Conservation (phyloP, 192 early-diverging fungal species). For the Entomortierella lignicola region DNA sequence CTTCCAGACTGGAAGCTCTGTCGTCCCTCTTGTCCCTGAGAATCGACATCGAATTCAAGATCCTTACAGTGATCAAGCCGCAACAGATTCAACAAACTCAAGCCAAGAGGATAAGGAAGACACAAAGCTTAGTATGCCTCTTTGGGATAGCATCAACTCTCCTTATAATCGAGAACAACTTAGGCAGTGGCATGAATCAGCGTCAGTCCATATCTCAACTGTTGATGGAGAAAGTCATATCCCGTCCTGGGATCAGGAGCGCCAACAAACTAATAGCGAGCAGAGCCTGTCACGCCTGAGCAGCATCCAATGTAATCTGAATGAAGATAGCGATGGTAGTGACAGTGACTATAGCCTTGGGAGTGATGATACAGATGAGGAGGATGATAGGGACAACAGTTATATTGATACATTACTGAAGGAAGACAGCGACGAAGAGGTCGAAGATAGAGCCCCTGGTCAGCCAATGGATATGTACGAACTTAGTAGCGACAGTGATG, state of each 20-base stretch:
- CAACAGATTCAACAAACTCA: too few relatives aligned
- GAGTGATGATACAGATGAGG: conserved; percentile 1
- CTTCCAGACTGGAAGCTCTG: conserved; percentile 7
- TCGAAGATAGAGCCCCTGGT: background rate
- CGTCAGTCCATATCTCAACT: conserved; percentile 17
- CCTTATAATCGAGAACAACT: conserved; percentile 27
- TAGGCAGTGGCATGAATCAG: conserved; percentile 24
- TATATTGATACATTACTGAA: conserved; percentile 7
- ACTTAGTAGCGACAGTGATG: conserved; percentile 43
- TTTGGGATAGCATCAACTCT: conserved; percentile 52
- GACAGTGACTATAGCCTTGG: conserved; percentile 9
- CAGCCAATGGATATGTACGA: conserved; percentile 3
- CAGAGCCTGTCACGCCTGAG: conserved; percentile 15
- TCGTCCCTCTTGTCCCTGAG: conserved; percentile 5
- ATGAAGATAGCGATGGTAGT: conserved; percentile 10
- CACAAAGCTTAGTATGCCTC: conserved; percentile 33
- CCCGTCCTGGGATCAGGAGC: conserved; percentile 24
- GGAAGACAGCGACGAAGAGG: conserved; percentile 8
- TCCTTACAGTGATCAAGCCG: background rate
- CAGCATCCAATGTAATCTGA: conserved; percentile 28
- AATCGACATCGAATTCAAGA: background rate
- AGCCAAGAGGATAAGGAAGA: conserved; percentile 18
- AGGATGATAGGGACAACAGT: conserved; percentile 5
- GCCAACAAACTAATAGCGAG: background rate
- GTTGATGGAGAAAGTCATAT: conserved; percentile 2